A percentile compares a stretch with the other conserved stretches of the same genome.
phyloP scores from a whole-genome alignment of 495 filamentous ascomycete genomes.

The Hypoxylon rickii region DNA sequence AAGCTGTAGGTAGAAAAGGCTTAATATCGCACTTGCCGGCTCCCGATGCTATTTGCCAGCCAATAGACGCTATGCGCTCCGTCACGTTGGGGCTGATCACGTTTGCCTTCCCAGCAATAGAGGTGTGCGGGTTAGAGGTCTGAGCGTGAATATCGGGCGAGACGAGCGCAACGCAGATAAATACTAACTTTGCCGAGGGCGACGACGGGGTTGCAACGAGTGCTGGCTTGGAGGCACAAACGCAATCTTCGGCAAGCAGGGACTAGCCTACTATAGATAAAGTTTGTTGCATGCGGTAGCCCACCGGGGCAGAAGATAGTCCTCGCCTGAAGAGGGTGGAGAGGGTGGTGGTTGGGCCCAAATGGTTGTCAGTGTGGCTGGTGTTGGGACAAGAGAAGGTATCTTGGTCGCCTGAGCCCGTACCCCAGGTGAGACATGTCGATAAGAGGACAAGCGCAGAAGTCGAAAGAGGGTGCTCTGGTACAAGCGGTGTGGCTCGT shows the following conservation, averaged over 20 bases:
- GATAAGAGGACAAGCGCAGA: constrained; percentile 18
- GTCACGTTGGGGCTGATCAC: constrained; percentile 18
- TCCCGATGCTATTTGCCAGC: constrained; percentile 9
- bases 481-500: constrained; percentile 32
- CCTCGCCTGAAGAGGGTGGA: neutral
- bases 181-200: neutral
- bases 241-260: constrained; percentile 20
- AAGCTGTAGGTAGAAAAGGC: no score
- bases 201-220: constrained; percentile 2
- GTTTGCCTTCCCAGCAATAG: constrained; percentile 11
- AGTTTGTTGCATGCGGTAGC: constrained; percentile 27
- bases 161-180: neutral
- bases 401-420: constrained; percentile 6
- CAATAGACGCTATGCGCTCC: constrained; percentile 12
- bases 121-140: neutral
- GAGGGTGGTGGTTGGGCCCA: constrained; percentile 4
- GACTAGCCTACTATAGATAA: constrained; percentile 18
- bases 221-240: neutral
- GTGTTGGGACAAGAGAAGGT: constrained; percentile 20
- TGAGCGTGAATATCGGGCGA: neutral
- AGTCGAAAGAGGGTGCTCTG: constrained; percentile 14
- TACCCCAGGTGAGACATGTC: constrained; percentile 18
- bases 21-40: constrained; percentile 23
- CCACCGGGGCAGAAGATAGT: constrained; percentile 12
- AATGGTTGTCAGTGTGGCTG: constrained; percentile 24